Conservation (phyloP, 2,329 filamentous ascomycete genomes). For the Trichoderma citrinoviride region DNA sequence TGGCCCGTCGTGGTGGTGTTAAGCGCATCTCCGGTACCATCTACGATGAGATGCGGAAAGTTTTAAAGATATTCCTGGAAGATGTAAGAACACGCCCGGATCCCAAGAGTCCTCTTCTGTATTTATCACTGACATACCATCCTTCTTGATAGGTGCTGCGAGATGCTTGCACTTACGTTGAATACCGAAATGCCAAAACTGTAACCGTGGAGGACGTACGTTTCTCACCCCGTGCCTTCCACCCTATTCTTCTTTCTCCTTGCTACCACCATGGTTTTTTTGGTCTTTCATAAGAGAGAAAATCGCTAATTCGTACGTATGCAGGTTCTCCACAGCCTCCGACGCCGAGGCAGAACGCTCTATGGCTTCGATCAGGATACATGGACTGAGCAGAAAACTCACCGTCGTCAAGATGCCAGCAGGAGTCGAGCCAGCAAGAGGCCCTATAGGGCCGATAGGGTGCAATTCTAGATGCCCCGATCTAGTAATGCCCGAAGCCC, state of each 20-base stretch:
- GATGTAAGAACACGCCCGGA: constrained; percentile 36
- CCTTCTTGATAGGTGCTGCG: constrained; percentile 46
- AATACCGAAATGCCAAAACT: constrained; percentile 58
- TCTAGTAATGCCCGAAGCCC: too few relatives aligned
- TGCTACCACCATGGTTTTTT: too few relatives aligned
- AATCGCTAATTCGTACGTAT: neutral
- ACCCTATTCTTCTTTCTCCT: constrained; percentile 8
- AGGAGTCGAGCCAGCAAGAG: neutral
- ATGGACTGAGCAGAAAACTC: neutral
- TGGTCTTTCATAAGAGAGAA: neutral
- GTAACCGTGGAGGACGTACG: constrained; percentile 59
- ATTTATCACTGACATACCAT: neutral
- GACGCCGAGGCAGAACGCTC: constrained; percentile 49
- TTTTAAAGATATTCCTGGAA: constrained; percentile 50
- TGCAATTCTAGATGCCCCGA: neutral
- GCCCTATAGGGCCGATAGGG: neutral
- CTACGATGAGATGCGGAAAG: constrained; percentile 59
- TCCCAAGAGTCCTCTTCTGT: neutral
- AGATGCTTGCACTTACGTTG: constrained; percentile 49
- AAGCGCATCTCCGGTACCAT: constrained; percentile 66
- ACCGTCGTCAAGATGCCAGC: neutral
- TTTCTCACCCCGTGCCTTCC: too few relatives aligned
- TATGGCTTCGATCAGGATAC: constrained; percentile 56
- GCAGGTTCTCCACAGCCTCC: constrained; percentile 48
- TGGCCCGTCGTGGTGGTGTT: constrained; percentile 73